These are phyloP conservation scores for Kodamaea suecica DNA, from an alignment of 1,139 yeast species.

Conservation along the genomic window DNA sequence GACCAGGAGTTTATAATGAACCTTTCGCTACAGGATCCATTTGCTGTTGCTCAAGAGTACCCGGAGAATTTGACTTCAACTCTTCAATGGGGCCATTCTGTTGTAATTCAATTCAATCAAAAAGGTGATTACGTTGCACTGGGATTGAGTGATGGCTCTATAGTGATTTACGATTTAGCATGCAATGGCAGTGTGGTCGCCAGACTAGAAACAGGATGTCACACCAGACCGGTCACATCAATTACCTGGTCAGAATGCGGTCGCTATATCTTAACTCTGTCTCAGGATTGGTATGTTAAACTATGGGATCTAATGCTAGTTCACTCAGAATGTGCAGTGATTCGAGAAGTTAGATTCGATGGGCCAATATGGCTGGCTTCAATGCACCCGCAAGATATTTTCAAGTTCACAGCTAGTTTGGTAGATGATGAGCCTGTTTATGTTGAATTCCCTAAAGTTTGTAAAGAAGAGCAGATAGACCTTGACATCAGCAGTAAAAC, in stretches of 20 bases:
- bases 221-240: slow-evolving; percentile 72
- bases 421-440: slow-evolving; percentile 54
- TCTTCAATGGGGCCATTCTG: slow-evolving; percentile 66
- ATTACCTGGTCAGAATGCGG: slow-evolving; percentile 78
- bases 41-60: slow-evolving; percentile 86
- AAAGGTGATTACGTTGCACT: slow-evolving; percentile 88
- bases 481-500: slow-evolving; percentile 13
- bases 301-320: slow-evolving; percentile 68
- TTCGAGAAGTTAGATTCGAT: slow-evolving; percentile 51
- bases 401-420: slow-evolving; percentile 45
- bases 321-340: slow-evolving; percentile 33
- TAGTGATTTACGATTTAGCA: slow-evolving; percentile 74
- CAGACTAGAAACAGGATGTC: slow-evolving; percentile 52
- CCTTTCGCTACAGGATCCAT: slow-evolving; percentile 85
- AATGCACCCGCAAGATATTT: slow-evolving; percentile 51
- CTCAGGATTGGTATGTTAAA: slow-evolving; percentile 81
- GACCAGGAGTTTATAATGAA: slow-evolving; percentile 63
- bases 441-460: slow-evolving; percentile 38
- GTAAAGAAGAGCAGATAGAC: slow-evolving; percentile 17
- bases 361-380: slow-evolving; percentile 72
- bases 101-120: slow-evolving; percentile 66
- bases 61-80: slow-evolving; percentile 80
- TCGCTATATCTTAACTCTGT: slow-evolving; percentile 64
- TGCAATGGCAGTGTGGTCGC: slow-evolving; percentile 52
- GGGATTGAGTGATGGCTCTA: slow-evolving; percentile 77